These are phyloP conservation scores for Blastobotrys buckinghamii DNA, from an alignment of 1,139 yeast species.

Conservation along the genomic window DNA sequence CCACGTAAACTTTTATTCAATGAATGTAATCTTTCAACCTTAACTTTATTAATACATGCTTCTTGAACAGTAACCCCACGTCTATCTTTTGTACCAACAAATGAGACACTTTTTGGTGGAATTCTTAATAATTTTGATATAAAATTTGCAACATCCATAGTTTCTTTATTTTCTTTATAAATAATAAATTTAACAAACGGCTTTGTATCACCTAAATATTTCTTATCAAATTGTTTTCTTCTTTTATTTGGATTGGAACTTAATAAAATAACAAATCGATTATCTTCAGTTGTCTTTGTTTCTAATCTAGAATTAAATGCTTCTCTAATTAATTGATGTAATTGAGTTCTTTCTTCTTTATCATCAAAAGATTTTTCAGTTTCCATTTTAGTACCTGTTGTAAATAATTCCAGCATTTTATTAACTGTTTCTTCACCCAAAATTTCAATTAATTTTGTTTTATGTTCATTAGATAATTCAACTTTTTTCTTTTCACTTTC, in stretches of 20 bases:
- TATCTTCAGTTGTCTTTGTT: slow-evolving; percentile 64
- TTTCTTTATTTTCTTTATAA: slow-evolving; percentile 92
- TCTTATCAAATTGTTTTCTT: slow-evolving; percentile 22
- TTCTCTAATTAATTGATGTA: slow-evolving; percentile 71
- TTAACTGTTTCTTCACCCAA: slow-evolving; percentile 50
- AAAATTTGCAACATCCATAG: slow-evolving; percentile 87
- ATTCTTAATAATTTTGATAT: slow-evolving; percentile 67
- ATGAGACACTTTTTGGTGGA: slow-evolving; percentile 63
- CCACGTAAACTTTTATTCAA: slow-evolving; percentile 72
- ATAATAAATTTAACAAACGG: slow-evolving; percentile 60
- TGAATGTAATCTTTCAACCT: slow-evolving; percentile 71
- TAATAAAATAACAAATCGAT: slow-evolving; percentile 34
- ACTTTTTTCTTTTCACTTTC: slow-evolving; percentile 8
- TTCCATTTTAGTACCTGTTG: slow-evolving; percentile 53
- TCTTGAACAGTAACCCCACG: slow-evolving; percentile 93
- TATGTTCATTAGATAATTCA: slow-evolving; percentile 30
- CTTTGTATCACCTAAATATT: slow-evolving; percentile 34
- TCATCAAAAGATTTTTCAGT: slow-evolving; percentile 56
- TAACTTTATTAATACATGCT: slow-evolving; percentile 62
- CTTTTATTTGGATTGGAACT: slow-evolving; percentile 12
- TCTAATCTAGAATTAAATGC: slow-evolving; percentile 74
- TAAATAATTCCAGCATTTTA: slow-evolving; percentile 49
- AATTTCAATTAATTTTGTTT: slow-evolving; percentile 41
- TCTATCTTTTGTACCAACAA: slow-evolving; percentile 95
- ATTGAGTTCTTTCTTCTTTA: slow-evolving; percentile 63